Percentiles rank a stretch among this genome's conserved stretches.
phyloP scores from a whole-genome alignment of 306 rosid genomes.

The Ceratonia siliqua region DNA sequence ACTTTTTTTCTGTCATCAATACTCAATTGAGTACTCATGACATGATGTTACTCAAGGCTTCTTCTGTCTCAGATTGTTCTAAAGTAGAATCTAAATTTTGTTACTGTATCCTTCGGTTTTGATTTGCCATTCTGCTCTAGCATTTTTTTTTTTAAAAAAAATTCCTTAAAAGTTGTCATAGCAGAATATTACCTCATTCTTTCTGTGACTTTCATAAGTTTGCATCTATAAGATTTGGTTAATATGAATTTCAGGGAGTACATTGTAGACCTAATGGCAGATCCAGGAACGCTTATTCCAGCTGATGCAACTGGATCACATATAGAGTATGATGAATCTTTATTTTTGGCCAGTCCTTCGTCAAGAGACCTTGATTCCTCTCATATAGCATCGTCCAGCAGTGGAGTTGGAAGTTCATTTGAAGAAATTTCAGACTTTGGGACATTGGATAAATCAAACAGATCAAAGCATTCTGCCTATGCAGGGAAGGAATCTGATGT shows the following conservation, averaged over 20 bases:
- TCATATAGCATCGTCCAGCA: constrained; percentile 69
- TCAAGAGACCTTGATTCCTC: constrained; percentile 83
- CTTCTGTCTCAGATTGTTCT: constrained; percentile 11
- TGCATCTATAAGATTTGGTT: constrained; percentile 39
- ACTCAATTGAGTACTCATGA: background rate
- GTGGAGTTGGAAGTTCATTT: constrained; percentile 78
- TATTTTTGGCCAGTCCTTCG: constrained; percentile 62
- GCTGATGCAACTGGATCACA: constrained; percentile 72
- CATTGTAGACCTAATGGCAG: constrained; percentile 96
- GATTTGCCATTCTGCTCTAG: constrained; percentile 22
- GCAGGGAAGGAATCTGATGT: constrained; percentile 56
- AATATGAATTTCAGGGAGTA: constrained; percentile 85
- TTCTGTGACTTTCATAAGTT: constrained; percentile 2
- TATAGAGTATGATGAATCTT: constrained; percentile 62
- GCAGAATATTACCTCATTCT: constrained; percentile 23
- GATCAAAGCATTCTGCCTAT: constrained; percentile 46
- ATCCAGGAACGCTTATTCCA: constrained; percentile 97
- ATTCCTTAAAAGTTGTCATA: background rate
- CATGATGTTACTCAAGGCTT: constrained; percentile 2
- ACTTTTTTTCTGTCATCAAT: constrained; percentile 27
- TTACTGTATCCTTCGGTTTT: constrained; percentile 16
- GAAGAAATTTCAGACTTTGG: constrained; percentile 70
- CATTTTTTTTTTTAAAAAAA: constrained; percentile 6
- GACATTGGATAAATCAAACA: constrained; percentile 47
- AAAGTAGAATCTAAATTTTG: constrained; percentile 3